Percentiles rank a stretch among this genome's conserved stretches.
Evolutionary conservation across 2,329 filamentous ascomycete genomes (phyloP).

Genomic region (Pseudogymnoascus sp.): DNA sequence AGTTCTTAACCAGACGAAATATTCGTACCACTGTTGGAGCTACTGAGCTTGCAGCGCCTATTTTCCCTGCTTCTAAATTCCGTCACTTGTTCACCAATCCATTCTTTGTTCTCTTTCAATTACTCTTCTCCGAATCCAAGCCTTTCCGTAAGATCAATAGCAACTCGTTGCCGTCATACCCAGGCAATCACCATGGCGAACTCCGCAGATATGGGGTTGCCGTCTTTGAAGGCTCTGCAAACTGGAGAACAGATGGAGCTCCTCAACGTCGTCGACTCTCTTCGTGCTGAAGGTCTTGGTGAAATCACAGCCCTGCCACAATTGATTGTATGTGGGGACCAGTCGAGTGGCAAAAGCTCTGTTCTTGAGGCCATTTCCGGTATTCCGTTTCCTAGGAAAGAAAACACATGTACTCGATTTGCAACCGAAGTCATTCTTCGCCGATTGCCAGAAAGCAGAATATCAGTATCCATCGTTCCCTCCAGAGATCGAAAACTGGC

Average conservation of each 20-base stretch:
- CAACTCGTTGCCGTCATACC: neutral
- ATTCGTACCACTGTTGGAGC: neutral
- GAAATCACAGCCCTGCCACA: slow-evolving; percentile 31
- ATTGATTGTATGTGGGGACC: slow-evolving; percentile 36
- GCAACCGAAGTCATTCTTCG: slow-evolving; percentile 36
- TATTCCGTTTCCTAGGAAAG: slow-evolving; percentile 32
- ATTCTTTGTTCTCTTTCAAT: neutral
- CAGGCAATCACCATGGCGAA: slow-evolving; percentile 9
- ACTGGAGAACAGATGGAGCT: slow-evolving; percentile 44
- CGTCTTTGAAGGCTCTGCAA: slow-evolving; percentile 14
- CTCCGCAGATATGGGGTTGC: slow-evolving; percentile 10
- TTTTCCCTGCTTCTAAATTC: neutral
- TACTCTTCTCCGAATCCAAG: neutral
- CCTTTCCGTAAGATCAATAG: neutral
- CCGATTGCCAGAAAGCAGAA: neutral
- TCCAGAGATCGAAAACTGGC: slow-evolving; percentile 5
- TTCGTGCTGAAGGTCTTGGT: slow-evolving; percentile 29
- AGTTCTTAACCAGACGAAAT: neutral
- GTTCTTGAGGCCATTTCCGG: slow-evolving; percentile 29
- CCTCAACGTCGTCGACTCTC: slow-evolving; percentile 47
- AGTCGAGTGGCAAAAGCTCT: slow-evolving; percentile 32
- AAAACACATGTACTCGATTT: slow-evolving; percentile 35
- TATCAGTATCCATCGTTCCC: slow-evolving; percentile 14
- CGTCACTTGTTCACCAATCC: neutral
- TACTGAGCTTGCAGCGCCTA: neutral